These are phyloP conservation scores for Lactarius trivialis DNA, from an alignment of 768 basidiomycete genomes.

Conservation along the genomic window DNA sequence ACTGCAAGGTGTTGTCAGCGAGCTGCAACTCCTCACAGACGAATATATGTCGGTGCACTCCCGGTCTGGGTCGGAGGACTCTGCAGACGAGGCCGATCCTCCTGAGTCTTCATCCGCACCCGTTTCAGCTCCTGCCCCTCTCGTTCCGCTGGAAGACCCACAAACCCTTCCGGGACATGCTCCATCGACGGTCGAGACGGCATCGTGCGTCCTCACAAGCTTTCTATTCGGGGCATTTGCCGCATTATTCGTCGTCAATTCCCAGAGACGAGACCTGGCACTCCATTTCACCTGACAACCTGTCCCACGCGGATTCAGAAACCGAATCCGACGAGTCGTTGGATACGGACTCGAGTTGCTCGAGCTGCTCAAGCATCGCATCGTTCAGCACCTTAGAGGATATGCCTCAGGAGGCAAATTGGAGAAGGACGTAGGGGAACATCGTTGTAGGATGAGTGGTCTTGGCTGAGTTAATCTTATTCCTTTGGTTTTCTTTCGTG, in stretches of 20 bases:
- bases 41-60: conserved; percentile 31
- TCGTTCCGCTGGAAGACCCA: conserved; percentile 21
- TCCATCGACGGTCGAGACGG: conserved; percentile 28
- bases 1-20: conserved; percentile 45
- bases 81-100: conserved; percentile 10
- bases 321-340: conserved; percentile 11
- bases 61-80: conserved; percentile 24
- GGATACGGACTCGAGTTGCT: conserved; percentile 19
- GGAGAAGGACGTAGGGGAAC: background rate
- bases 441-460: background rate
- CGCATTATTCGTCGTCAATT: conserved; percentile 33
- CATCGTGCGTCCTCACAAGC: conserved; percentile 48
- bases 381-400: conserved; percentile 22
- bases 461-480: conserved; percentile 8
- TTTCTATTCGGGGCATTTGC: conserved; percentile 55
- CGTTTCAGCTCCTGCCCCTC: conserved; percentile 19
- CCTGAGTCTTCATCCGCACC: conserved; percentile 1
- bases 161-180: conserved; percentile 12
- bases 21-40: conserved; percentile 41
- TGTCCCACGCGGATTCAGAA: conserved; percentile 6
- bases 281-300: conserved; percentile 20
- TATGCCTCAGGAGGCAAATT: background rate
- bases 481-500: background rate
- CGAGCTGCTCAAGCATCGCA: conserved; percentile 23
- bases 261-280: conserved; percentile 24